These are phyloP conservation scores for Pyrus bretschneideri DNA, from an alignment of 306 rosid species.

Conservation along the genomic window DNA sequence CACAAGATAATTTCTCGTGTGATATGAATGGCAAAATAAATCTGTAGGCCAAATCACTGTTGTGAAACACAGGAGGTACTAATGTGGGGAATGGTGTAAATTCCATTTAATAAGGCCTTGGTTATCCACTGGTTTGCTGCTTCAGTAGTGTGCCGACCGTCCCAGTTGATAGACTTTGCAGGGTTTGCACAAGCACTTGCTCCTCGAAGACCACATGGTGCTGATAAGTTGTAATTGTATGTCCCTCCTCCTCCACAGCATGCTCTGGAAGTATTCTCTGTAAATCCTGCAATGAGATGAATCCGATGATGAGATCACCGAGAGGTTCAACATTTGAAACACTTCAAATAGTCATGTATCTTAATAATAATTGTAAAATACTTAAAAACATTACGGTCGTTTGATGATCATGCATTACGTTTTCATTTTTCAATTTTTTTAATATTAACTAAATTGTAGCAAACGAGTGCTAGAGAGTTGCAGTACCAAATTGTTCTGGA, in stretches of 20 bases:
- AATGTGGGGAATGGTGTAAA: neutral
- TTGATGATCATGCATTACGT: neutral
- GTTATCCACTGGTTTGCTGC: slow-evolving; percentile 1
- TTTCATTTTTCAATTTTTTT: too few relatives aligned
- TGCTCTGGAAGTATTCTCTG: neutral
- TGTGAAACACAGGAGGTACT: neutral
- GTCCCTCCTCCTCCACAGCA: slow-evolving; percentile 12
- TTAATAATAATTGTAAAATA: neutral
- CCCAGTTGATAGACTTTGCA: neutral
- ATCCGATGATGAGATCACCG: neutral
- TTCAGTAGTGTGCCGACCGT: slow-evolving; percentile 6
- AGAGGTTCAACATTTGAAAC: neutral
- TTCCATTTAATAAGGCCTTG: neutral
- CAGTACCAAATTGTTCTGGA: neutral
- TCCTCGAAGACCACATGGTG: neutral
- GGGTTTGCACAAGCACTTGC: slow-evolving; percentile 5
- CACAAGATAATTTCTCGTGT: too few relatives aligned
- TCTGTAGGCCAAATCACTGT: neutral
- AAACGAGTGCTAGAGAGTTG: neutral
- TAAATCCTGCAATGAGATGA: neutral
- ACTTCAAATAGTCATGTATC: neutral
- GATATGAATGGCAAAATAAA: too few relatives aligned
- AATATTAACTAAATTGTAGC: too few relatives aligned
- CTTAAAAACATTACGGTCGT: neutral
- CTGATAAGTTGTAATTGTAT: slow-evolving; percentile 7